These are phyloP conservation scores for Claviceps sp. DNA, from an alignment of 2,329 filamentous ascomycete genomes.

Conservation along the genomic window DNA sequence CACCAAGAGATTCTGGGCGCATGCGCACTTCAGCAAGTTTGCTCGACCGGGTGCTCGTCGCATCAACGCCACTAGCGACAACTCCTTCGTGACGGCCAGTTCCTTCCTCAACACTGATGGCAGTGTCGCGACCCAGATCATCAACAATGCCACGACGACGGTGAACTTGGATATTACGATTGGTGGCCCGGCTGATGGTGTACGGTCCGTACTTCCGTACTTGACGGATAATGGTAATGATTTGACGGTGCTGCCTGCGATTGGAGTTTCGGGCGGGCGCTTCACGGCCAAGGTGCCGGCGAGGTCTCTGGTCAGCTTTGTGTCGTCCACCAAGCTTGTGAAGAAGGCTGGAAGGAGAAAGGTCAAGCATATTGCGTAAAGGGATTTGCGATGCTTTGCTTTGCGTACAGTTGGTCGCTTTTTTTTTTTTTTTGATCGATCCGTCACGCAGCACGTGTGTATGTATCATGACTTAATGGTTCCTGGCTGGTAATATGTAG, in stretches of 20 bases:
- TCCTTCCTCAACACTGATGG: background rate
- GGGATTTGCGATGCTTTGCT: too few species aligned
- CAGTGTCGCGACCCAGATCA: background rate
- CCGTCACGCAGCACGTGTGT: too few species aligned
- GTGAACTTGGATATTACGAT: background rate
- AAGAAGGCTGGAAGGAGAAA: background rate
- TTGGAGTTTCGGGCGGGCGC: background rate
- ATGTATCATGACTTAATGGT: too few species aligned
- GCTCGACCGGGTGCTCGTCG: background rate
- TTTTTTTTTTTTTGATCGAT: too few species aligned
- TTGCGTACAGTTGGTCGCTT: too few species aligned
- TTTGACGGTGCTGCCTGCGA: background rate
- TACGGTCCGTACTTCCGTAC: background rate
- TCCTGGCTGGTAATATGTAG: too few species aligned
- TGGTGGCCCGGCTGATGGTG: too few species aligned
- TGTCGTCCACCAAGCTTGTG: background rate
- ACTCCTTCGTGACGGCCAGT: background rate
- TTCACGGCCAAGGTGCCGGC: background rate
- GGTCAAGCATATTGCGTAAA: background rate
- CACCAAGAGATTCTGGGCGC: background rate
- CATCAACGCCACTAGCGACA: background rate
- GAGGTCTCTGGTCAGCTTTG: background rate
- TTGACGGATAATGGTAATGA: background rate
- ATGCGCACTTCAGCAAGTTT: background rate
- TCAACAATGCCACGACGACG: background rate